phyloP scores from a whole-genome alignment of 345 rosid species.

The Citrus medica region DNA sequence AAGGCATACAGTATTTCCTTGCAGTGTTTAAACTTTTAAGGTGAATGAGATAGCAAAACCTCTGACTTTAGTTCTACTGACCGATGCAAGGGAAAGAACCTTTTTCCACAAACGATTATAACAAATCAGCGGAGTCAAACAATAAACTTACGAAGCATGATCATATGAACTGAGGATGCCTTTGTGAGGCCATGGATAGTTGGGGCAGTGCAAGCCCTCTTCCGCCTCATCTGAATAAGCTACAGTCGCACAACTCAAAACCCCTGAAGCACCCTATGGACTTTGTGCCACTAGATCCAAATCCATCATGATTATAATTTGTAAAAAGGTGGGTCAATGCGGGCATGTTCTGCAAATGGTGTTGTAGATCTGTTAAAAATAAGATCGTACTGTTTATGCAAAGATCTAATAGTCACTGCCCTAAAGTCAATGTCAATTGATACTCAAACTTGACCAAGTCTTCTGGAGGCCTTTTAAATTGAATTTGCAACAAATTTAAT shows the following conservation, averaged over 20 bases:
- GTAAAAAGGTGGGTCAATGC: constrained; percentile 28
- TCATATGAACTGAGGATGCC: constrained; percentile 99
- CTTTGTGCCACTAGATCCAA: constrained; percentile 50
- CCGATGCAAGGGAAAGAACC: background rate
- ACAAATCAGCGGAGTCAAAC: background rate
- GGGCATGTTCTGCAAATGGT: background rate
- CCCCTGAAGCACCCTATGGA: constrained; percentile 72
- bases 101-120: background rate
- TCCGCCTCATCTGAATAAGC: constrained; percentile 98
- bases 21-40: background rate
- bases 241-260: constrained; percentile 66
- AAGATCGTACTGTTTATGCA: background rate
- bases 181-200: constrained; percentile 97
- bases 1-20: background rate
- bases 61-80: background rate
- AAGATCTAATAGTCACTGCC: background rate
- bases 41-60: background rate
- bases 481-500: background rate
- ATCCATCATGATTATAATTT: constrained; percentile 51
- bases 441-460: background rate
- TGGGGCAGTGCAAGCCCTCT: constrained; percentile 78
- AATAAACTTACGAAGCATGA: constrained; percentile 88
- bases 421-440: background rate
- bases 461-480: background rate
- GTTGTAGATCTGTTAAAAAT: background rate